Base-by-base conservation (phyloP, 2,329 filamentous ascomycete species). In the Trichoderma koningii region DNA sequence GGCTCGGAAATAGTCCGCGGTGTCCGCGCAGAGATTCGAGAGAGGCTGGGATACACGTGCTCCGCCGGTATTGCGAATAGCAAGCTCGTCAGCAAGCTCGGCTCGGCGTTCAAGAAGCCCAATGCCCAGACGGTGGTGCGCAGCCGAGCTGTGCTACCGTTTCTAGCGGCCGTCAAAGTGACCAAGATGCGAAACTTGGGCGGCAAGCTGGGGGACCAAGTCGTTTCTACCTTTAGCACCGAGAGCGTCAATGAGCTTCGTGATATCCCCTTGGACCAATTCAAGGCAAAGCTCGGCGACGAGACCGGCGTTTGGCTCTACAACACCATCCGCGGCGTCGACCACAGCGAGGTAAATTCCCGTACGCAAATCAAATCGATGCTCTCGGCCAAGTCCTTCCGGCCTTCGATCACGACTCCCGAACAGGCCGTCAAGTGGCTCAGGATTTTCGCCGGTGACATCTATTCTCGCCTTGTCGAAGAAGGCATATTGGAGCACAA, bases 291-390 rank as follows among this genome's bases (percentile, higher is more conserved):
- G 71, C 78, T 98, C 19, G 91, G 92, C 3, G 90, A 94, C 60
- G 92, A 96, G 51, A 95, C 90, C 0, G 94, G 92, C 1, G 81
- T 83, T 3, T 97, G 93, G 93, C 81, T 98, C 12, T 89, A 96
- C 77, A 87, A 89, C 63, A 90, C 89, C 12, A 89, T 98, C 61
- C 87, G 95, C 12, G 95, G 95, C 1, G 87, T 93, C 67, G 95
- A 99, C 75, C 81, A 82, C 56, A 95, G 90, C 71, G 93, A 97
- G 76, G 92, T 99, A 69, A 97, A 92, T 72, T 86, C 92, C 30
- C 84, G 94, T 59, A 97, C 93, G 1, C 91, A 95, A 72, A 97
- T 97, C 80, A 97, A 98, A 76, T 95, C 91, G 17, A 98, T 99
- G 93, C 82, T 98, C 15, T 97, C 93, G 1, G 93, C 95, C 21